phyloP scores from a whole-genome alignment of 495 filamentous ascomycete species.

The Ascodesmis nigricans region DNA sequence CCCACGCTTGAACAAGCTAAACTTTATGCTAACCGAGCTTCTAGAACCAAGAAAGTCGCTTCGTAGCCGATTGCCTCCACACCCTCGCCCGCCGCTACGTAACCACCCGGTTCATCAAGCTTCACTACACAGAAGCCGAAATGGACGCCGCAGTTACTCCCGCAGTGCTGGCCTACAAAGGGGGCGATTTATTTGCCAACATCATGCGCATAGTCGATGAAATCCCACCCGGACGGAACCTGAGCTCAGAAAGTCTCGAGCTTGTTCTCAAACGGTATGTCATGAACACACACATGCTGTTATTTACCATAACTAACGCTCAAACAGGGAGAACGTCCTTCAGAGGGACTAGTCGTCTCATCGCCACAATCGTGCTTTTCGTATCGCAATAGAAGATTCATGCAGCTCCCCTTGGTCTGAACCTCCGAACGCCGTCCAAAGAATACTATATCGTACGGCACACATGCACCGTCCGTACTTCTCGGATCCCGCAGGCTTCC shows the following conservation, averaged over 20 bases:
- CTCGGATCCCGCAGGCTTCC: too few relatives aligned
- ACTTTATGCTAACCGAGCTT: constrained; percentile 1
- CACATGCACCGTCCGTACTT: too few relatives aligned
- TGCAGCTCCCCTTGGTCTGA: too few relatives aligned
- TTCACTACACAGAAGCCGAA: constrained; percentile 82
- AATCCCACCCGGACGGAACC: constrained; percentile 45
- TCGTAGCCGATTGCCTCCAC: constrained; percentile 55
- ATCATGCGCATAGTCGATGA: constrained; percentile 68
- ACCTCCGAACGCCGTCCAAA: too few relatives aligned
- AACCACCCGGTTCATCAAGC: constrained; percentile 64
- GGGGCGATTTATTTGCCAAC: constrained; percentile 75
- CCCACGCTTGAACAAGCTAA: constrained; percentile 2
- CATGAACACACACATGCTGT: too few relatives aligned
- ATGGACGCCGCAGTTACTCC: constrained; percentile 81
- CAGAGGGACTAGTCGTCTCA: too few relatives aligned
- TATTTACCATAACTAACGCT: too few relatives aligned
- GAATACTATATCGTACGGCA: too few relatives aligned
- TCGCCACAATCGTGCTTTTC: too few relatives aligned
- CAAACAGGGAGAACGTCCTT: too few relatives aligned
- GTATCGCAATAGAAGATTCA: too few relatives aligned
- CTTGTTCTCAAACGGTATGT: constrained; percentile 37
- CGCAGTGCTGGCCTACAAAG: constrained; percentile 70
- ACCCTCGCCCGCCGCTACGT: constrained; percentile 46
- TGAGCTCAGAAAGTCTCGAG: constrained; percentile 39
- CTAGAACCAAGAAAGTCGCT: constrained; percentile 49